phyloP scores from a whole-genome alignment of 1,284 basidiomycete species.

The Puccinia triticina region DNA sequence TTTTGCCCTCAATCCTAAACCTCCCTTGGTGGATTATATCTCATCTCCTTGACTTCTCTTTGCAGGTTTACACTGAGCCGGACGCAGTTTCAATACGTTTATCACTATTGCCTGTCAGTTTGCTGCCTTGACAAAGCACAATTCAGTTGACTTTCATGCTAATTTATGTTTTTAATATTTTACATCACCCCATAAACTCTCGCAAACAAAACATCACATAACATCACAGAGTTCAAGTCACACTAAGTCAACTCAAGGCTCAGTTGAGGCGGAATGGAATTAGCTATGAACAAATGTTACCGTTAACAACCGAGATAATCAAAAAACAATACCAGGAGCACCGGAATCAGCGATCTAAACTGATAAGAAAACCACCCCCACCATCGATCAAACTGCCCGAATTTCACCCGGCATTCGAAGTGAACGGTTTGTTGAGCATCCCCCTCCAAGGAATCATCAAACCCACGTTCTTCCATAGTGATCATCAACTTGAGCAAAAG shows the following conservation, averaged over 20 bases:
- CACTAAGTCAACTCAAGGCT: conserved; percentile 17
- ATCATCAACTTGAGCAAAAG: neutral
- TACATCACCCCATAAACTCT: neutral
- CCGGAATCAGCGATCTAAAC: neutral
- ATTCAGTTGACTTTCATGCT: neutral
- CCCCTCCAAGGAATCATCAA: conserved; percentile 25
- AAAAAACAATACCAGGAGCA: neutral
- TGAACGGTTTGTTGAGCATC: conserved; percentile 14
- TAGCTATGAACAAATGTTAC: conserved; percentile 32
- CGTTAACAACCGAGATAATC: conserved; percentile 24
- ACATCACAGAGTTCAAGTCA: conserved; percentile 30
- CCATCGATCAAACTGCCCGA: conserved; percentile 4
- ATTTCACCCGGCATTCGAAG: conserved; percentile 24
- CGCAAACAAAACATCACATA: neutral
- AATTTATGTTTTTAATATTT: neutral
- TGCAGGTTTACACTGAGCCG: conserved; percentile 37
- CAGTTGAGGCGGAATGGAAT: neutral
- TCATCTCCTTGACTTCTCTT: neutral
- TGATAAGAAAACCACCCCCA: neutral
- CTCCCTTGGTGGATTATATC: neutral
- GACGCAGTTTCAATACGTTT: conserved; percentile 37
- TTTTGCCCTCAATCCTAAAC: neutral
- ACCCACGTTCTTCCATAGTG: neutral
- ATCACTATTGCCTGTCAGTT: conserved; percentile 46
- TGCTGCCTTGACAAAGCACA: neutral